Evolutionary conservation across 345 rosid genomes (phyloP), one percentile per base, ranked within the genome.

Genomic region (Odontarrhena argentea): DNA sequence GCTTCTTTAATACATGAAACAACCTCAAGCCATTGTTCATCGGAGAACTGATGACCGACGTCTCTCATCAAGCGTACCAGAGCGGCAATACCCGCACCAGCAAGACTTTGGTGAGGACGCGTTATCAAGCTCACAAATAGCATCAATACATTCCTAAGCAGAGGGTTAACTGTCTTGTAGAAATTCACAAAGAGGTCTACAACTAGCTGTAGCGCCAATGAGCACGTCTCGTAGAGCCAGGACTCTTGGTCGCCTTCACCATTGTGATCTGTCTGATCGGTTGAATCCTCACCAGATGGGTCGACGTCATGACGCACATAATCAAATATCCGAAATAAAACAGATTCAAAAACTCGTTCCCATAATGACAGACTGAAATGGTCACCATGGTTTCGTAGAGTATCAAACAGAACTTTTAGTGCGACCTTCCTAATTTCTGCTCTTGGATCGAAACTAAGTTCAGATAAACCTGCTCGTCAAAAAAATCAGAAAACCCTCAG

Each of bases 151-250:
- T 85, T 91, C 75, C 73, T 83, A 43, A 91, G 79, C 37, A 91
- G 94, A 22, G 91, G 94, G 79, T 82, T 91, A 47, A 91, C 93
- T n/a, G 93, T 91, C 65, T 65, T 63, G 70, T 91, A 91, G 68
- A 91, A 91, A 74, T 82, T 91, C 63, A 91, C 94, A 77, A 91
- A 91, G 56, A 91, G 94, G 83, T 91, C 97, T 50, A 91, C 94
- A 53, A 91, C 96, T 62, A 91, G 77, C 69, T 91, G 97, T 38
- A 91, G 90, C 54, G 97, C 96, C 79, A 91, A 74, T 1, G 96
- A 88, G 81, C 96, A 88, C 37, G 97, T 91, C 86, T 88, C 97
- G 71, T 91, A 91, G 53, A 91, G 87, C 97, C 96, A 91, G 55
- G 94, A 85, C 77, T 91, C 96, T 77, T 88, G 91, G 71, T 86